These are phyloP conservation scores for Boletus coccyginus DNA, from an alignment of 768 basidiomycete species.

Conservation along the genomic window DNA sequence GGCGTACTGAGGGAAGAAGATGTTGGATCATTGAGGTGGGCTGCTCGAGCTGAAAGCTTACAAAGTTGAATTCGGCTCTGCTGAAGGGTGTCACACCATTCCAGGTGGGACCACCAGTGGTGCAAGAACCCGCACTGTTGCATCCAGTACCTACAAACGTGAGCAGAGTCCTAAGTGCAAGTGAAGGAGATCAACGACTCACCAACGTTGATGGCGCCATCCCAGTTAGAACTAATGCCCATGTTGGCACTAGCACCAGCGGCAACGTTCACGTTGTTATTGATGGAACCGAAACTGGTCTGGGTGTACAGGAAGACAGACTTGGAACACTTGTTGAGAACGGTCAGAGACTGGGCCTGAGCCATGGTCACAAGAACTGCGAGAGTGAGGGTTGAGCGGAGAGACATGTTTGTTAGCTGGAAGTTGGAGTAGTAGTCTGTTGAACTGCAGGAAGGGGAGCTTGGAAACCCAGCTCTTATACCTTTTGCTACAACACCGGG, in stretches of 20 bases:
- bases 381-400: constrained; percentile 17
- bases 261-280: constrained; percentile 25
- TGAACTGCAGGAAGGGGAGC: not conserved
- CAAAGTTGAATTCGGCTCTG: constrained; percentile 34
- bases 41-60: constrained; percentile 2
- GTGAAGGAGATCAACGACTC: not conserved
- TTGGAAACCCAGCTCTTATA: constrained; percentile 12
- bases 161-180: not conserved
- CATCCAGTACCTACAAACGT: constrained; percentile 28
- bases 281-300: constrained; percentile 27
- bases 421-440: not conserved
- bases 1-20: constrained; percentile 11
- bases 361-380: constrained; percentile 17
- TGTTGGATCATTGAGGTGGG: not conserved
- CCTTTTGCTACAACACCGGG: not conserved
- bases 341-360: constrained; percentile 30
- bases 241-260: constrained; percentile 25
- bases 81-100: constrained; percentile 31
- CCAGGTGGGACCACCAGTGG: constrained; percentile 32
- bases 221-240: constrained; percentile 32
- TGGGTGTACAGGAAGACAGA: constrained; percentile 30
- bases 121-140: constrained; percentile 20
- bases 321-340: constrained; percentile 25
- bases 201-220: constrained; percentile 32
- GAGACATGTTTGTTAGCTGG: constrained; percentile 14